These are phyloP conservation scores for Fagopyrum homotropicum DNA, from an alignment of 148 eudicot species.

Conservation along the genomic window DNA sequence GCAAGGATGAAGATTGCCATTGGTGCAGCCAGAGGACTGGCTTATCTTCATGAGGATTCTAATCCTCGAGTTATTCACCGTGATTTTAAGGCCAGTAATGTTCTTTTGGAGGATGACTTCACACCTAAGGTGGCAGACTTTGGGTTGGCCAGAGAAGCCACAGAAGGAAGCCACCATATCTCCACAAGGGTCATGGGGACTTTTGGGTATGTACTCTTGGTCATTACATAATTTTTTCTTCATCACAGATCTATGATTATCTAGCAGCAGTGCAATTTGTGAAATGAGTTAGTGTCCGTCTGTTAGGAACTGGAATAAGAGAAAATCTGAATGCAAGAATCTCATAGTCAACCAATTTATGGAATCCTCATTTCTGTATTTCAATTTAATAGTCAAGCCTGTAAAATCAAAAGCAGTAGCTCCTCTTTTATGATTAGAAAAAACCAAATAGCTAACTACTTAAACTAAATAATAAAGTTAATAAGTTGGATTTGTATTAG, in stretches of 20 bases:
- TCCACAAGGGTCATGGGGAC: slow-evolving; percentile 99
- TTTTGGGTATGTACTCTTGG: slow-evolving; percentile 60
- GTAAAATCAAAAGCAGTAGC: too few species aligned
- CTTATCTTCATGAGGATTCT: slow-evolving; percentile 98
- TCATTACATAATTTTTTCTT: slow-evolving; percentile 3
- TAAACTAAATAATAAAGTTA: too few species aligned
- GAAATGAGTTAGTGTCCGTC: neutral
- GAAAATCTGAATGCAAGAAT: too few species aligned
- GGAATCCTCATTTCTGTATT: too few species aligned
- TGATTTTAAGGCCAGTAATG: slow-evolving; percentile 93
- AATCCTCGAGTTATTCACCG: slow-evolving; percentile 98
- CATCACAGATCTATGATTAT: neutral
- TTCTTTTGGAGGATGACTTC: slow-evolving; percentile 84
- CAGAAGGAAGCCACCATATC: slow-evolving; percentile 91
- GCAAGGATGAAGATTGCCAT: slow-evolving; percentile 93
- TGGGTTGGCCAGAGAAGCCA: slow-evolving; percentile 98
- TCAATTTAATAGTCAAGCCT: too few species aligned
- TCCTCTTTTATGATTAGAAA: too few species aligned
- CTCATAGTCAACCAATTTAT: too few species aligned
- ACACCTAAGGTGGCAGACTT: slow-evolving; percentile 98
- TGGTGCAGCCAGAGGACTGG: slow-evolving; percentile 98
- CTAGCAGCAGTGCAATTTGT: neutral
- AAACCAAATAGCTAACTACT: too few species aligned
- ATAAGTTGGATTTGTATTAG: neutral
- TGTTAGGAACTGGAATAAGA: too few species aligned